These are phyloP conservation scores for Lactarius hatsudake DNA, from an alignment of 768 basidiomycete species.

Conservation along the genomic window DNA sequence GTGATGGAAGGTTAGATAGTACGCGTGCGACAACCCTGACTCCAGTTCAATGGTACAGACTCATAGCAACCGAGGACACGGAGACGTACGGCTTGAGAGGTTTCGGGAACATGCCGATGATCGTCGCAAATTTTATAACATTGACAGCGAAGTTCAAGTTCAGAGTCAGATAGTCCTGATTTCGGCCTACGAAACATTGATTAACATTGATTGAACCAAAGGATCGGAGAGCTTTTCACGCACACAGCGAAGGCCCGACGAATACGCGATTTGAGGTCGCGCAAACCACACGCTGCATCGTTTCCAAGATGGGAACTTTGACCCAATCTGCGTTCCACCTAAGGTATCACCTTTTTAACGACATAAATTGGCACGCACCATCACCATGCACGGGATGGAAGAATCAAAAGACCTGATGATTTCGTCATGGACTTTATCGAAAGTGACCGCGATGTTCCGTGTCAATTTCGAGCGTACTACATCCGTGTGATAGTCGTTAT, in stretches of 20 bases:
- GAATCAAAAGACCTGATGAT: constrained; percentile 41
- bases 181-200: constrained; percentile 35
- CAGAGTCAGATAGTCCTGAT: constrained; percentile 41
- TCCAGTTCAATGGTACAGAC: constrained; percentile 21
- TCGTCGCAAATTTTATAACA: constrained; percentile 34
- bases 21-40: constrained; percentile 33
- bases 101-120: constrained; percentile 41
- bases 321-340: constrained; percentile 37
- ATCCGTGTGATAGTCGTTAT: constrained; percentile 35
- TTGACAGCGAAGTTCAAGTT: constrained; percentile 38
- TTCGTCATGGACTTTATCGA: constrained; percentile 46
- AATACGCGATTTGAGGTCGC: constrained; percentile 30
- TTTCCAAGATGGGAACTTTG: constrained; percentile 29
- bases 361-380: neutral
- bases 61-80: constrained; percentile 10
- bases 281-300: constrained; percentile 7
- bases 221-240: neutral
- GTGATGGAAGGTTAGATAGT: constrained; percentile 9
- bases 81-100: constrained; percentile 45
- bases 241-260: constrained; percentile 45
- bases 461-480: constrained; percentile 35
- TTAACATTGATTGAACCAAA: neutral
- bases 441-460: constrained; percentile 39
- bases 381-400: constrained; percentile 32
- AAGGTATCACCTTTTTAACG: neutral